These are phyloP conservation scores for Halenospora varia DNA, from an alignment of 495 filamentous ascomycete species.

Conservation along the genomic window DNA sequence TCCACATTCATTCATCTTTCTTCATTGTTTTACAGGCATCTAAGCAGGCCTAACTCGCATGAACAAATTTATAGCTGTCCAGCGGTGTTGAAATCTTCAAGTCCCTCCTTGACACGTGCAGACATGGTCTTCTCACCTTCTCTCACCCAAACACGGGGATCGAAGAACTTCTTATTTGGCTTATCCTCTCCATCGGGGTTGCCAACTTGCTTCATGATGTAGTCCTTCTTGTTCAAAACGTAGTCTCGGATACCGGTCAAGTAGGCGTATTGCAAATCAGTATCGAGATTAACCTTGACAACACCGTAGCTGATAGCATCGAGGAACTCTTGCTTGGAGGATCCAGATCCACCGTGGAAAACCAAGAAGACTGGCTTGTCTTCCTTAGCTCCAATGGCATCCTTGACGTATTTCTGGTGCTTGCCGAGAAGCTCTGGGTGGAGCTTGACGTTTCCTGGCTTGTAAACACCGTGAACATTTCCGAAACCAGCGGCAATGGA, in stretches of 20 bases:
- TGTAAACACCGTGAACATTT: slow-evolving; percentile 99
- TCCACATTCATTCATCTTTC: too few species aligned
- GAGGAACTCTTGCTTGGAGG: slow-evolving; percentile 79
- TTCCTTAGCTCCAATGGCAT: slow-evolving; percentile 47
- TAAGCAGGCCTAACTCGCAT: neutral
- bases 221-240: slow-evolving; percentile 91
- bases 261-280: slow-evolving; percentile 85
- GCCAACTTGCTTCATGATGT: slow-evolving; percentile 77
- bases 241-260: slow-evolving; percentile 88
- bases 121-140: slow-evolving; percentile 98
- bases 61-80: slow-evolving; percentile 65
- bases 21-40: slow-evolving; percentile 3
- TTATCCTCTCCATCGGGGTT: slow-evolving; percentile 95
- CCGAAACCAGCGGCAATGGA: slow-evolving; percentile 97
- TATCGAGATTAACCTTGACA: slow-evolving; percentile 97
- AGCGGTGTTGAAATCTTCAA: slow-evolving; percentile 90
- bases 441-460: slow-evolving; percentile 94
- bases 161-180: slow-evolving; percentile 99
- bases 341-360: slow-evolving; percentile 97
- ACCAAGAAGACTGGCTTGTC: slow-evolving; percentile 97
- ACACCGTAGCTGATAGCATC: slow-evolving; percentile 90
- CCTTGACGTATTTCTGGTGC: slow-evolving; percentile 88
- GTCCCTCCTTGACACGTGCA: slow-evolving; percentile 69
- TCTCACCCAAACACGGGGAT: slow-evolving; percentile 78
- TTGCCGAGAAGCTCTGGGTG: slow-evolving; percentile 90